phyloP scores from a whole-genome alignment of 129 eudicot genomes.

The Artemisia annua region DNA sequence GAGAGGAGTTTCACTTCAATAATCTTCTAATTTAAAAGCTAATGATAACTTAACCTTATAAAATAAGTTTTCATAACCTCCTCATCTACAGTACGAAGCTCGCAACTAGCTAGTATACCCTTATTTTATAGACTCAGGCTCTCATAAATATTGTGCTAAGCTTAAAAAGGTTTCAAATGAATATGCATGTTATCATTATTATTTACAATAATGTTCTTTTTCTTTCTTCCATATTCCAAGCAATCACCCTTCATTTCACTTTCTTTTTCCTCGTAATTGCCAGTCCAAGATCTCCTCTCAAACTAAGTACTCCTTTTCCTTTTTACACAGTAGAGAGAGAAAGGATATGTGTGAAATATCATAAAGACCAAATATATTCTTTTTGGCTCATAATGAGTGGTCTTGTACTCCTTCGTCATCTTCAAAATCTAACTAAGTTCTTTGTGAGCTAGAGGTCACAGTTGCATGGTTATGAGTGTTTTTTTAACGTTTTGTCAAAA shows the following conservation, averaged over 20 bases:
- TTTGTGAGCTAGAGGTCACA: conserved; percentile 15
- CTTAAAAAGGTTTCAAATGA: no score
- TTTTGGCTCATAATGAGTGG: conserved; percentile 24
- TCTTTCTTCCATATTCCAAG: conserved; percentile 21
- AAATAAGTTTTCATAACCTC: no score
- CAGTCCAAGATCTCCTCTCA: conserved; percentile 35
- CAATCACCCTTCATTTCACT: conserved; percentile 35
- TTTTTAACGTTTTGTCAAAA: conserved; percentile 41
- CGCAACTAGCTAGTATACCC: no score
- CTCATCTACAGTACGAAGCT: no score
- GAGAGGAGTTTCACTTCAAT: no score
- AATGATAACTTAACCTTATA: no score
- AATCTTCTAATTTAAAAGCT: no score
- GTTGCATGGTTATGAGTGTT: conserved; percentile 62
- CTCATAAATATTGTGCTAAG: no score
- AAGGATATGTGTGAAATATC: neutral
- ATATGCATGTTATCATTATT: no score
- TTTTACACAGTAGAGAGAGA: neutral
- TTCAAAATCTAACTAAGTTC: conserved; percentile 12
- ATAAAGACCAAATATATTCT: conserved; percentile 33
- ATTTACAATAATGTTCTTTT: neutral
- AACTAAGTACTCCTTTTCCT: conserved; percentile 37
- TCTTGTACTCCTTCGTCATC: conserved; percentile 3
- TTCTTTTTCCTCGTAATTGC: conserved; percentile 32
- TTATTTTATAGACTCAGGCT: no score